Percentiles rank a stretch among this genome's conserved stretches.
Evolutionary conservation across 176 grass and related monocot species (phyloP).

Genomic region (Chloris gayana): DNA sequence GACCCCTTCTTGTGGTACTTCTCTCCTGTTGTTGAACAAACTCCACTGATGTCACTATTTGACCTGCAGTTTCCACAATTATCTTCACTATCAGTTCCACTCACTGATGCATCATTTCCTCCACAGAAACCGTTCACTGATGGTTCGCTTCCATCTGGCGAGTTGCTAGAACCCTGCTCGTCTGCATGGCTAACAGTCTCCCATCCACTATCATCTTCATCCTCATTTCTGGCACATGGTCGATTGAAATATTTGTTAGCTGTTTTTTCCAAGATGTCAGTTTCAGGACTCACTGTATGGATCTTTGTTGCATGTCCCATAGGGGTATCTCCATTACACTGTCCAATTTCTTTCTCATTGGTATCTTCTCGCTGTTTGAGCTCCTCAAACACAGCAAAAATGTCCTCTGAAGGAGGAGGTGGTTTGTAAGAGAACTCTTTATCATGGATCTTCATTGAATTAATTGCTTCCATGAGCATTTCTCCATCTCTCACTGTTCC

Average conservation of each 20-base stretch:
- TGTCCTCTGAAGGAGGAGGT: slow-evolving; percentile 58
- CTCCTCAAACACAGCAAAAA: slow-evolving; percentile 65
- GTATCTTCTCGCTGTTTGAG: slow-evolving; percentile 57
- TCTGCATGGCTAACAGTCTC: slow-evolving; percentile 62
- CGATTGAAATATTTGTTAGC: slow-evolving; percentile 44
- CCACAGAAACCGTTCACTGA: slow-evolving; percentile 69
- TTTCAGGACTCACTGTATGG: slow-evolving; percentile 64
- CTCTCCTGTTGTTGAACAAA: slow-evolving; percentile 61
- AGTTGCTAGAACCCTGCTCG: slow-evolving; percentile 67
- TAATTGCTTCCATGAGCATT: slow-evolving; percentile 55
- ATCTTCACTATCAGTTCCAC: slow-evolving; percentile 56
- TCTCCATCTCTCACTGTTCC: slow-evolving; percentile 49
- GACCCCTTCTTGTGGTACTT: slow-evolving; percentile 64
- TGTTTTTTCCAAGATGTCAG: slow-evolving; percentile 53
- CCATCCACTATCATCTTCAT: slow-evolving; percentile 65
- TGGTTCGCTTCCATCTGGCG: slow-evolving; percentile 60
- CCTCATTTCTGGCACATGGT: slow-evolving; percentile 40
- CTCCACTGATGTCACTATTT: slow-evolving; percentile 48
- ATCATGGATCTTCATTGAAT: slow-evolving; percentile 47
- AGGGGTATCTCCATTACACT: slow-evolving; percentile 43
- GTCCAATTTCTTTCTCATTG: slow-evolving; percentile 46
- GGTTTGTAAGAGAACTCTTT: slow-evolving; percentile 69
- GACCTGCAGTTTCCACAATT: slow-evolving; percentile 51
- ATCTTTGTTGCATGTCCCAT: slow-evolving; percentile 48
- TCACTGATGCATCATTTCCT: slow-evolving; percentile 51